Conservation (phyloP, 352 stramenopile genomes). For the Phytophthora citricola region DNA sequence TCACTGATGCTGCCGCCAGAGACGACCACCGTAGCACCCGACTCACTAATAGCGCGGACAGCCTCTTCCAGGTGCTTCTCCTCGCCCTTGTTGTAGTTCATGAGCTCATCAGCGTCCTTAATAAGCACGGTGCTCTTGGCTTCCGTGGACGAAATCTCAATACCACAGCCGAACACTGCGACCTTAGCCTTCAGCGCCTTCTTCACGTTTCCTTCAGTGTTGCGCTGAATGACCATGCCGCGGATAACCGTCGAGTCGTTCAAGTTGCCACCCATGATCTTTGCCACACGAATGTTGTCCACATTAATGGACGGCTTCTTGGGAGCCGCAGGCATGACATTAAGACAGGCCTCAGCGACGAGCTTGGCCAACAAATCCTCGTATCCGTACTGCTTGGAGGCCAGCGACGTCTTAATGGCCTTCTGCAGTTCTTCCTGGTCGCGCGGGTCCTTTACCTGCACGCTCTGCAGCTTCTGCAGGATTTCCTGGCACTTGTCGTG, state of each 20-base stretch:
- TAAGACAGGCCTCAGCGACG: slow-evolving; percentile 95
- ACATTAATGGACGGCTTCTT: slow-evolving; percentile 94
- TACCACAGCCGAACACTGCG: slow-evolving; percentile 96
- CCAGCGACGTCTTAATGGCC: slow-evolving; percentile 95
- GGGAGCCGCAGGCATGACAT: slow-evolving; percentile 90
- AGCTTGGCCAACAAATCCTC: slow-evolving; percentile 95
- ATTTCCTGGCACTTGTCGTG: slow-evolving; percentile 94
- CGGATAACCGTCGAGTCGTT: slow-evolving; percentile 96
- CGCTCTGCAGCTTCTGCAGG: slow-evolving; percentile 89
- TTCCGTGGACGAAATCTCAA: slow-evolving; percentile 97
- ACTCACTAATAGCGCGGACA: slow-evolving; percentile 96
- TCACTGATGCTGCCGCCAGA: slow-evolving; percentile 97
- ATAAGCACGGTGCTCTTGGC: slow-evolving; percentile 99
- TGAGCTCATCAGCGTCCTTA: slow-evolving; percentile 98
- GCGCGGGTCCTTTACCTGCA: slow-evolving; percentile 82
- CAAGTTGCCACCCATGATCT: slow-evolving; percentile 97
- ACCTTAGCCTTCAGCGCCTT: slow-evolving; percentile 95
- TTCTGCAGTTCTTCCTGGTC: slow-evolving; percentile 88
- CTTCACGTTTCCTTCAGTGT: slow-evolving; percentile 94
- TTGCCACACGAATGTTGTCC: slow-evolving; percentile 98
- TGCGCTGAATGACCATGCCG: slow-evolving; percentile 97
- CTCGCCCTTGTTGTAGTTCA: slow-evolving; percentile 99
- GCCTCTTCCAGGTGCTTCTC: slow-evolving; percentile 98
- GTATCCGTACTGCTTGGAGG: slow-evolving; percentile 98
- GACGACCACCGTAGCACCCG: slow-evolving; percentile 96